Base-by-base conservation (phyloP, 495 filamentous ascomycete genomes). In the Neurospora cerealis region DNA sequence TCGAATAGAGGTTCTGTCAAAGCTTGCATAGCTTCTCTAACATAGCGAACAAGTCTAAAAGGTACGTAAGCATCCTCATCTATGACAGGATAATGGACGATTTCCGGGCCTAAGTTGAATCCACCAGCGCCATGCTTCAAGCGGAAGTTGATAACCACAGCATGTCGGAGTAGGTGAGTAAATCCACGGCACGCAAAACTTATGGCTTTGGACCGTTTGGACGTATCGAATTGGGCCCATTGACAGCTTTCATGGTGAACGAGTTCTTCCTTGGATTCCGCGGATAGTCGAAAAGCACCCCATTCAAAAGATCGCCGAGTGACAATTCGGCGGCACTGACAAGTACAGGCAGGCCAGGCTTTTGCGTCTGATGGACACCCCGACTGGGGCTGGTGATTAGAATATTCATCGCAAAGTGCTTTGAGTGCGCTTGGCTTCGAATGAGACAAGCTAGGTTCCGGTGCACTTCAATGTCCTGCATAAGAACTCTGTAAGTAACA, bases 11-110 rank as follows among this genome's bases (percentile, higher is more conserved):
- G 5, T 15, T 8, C 5, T 44, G 17, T 8, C 7, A 44, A 44
- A 44, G 1, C 3, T 1, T 44, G 0, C 42, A 48, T 48, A 10
- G 44, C 44, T 10, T 0, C 0, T 0, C 0, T 0, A 24, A 48
- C 44, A 11, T 48, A 48, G 0, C 1, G 3, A 11, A 48, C 44
- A 48, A 48, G 44, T 1, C n/a, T 48, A 21, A 48, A 48, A 11
- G 44, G 44, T 10, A 9, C 3, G n/a, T 48, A 48, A 48, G 0
- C 44, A 48, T 21, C 4, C 9, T 24, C 44, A 5, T 48, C 44
- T 2, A 48, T 11, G 3, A 48, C 44, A 5, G 44, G 44, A 4
- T 48, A 24, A 48, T 48, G n/a, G 44, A 21, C n/a, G 3, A 48
- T 24, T 21, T 2, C 8, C 4, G n/a, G 4, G 9, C 44, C 44